Conservation (phyloP, 2,329 filamentous ascomycete genomes). For the Trichoderma sp. region DNA sequence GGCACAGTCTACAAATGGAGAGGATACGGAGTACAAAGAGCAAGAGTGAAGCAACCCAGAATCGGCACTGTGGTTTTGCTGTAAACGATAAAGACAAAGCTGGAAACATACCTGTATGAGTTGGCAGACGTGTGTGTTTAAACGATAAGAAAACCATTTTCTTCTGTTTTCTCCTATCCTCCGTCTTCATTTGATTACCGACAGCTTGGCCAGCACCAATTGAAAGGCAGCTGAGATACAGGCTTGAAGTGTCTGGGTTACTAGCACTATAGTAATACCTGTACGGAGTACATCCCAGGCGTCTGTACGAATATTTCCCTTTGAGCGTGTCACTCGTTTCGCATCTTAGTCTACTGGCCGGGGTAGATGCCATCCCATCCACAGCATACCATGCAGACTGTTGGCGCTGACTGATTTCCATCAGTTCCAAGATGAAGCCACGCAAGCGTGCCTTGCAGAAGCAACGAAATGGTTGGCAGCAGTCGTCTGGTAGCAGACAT, state of each 20-base stretch:
- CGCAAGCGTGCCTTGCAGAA: conserved; percentile 3
- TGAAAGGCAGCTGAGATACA: not conserved
- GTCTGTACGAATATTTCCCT: not conserved
- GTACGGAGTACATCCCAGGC: not conserved
- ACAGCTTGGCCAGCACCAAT: not conserved
- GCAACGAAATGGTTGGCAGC: not conserved
- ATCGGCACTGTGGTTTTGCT: not conserved
- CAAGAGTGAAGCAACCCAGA: not conserved
- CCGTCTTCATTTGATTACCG: not conserved
- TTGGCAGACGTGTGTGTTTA: not conserved
- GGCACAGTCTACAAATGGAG: not conserved
- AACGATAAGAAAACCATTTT: not conserved
- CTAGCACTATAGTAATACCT: not conserved
- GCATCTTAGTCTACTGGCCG: not conserved
- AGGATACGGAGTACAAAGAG: not conserved
- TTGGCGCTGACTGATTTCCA: not conserved
- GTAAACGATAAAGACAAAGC: not conserved
- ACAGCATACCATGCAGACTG: not conserved
- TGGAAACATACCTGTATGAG: not conserved
- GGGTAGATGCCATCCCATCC: not conserved
- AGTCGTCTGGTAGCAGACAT: not conserved
- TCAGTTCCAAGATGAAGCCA: not conserved
- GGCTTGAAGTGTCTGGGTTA: not conserved
- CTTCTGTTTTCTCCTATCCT: not conserved
- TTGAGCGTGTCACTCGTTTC: not conserved